Conservation (phyloP, 805 yeast species). For the Candida insectorum region DNA sequence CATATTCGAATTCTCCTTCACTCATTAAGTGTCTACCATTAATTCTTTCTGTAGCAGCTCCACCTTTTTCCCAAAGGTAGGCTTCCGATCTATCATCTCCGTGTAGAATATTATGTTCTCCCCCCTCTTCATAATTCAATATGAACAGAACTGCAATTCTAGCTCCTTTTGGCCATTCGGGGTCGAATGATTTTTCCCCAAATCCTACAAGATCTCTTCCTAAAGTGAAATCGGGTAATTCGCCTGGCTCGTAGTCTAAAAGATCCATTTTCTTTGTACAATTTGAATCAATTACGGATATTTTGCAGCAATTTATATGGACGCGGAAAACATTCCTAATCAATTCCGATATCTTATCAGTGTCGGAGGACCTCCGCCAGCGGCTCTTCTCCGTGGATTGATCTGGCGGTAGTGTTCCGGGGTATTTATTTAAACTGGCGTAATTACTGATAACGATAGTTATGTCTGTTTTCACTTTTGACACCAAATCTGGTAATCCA, state of each 20-base stretch:
- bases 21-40: constrained; percentile 21
- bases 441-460: not conserved
- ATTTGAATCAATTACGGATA: not conserved
- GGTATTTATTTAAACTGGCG: no score
- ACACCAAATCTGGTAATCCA: constrained; percentile 16
- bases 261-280: constrained; percentile 4
- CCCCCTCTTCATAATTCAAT: constrained; percentile 34
- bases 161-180: constrained; percentile 31
- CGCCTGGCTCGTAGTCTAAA: constrained; percentile 1
- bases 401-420: no score
- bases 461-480: constrained; percentile 25
- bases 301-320: not conserved
- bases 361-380: no score
- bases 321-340: no score
- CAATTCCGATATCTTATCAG: no score
- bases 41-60: constrained; percentile 8
- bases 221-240: constrained; percentile 9
- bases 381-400: no score
- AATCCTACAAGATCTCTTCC: constrained; percentile 25
- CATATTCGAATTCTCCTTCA: constrained; percentile 32
- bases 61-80: constrained; percentile 15
- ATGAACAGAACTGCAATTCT: constrained; percentile 28
- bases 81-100: constrained; percentile 22
- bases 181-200: constrained; percentile 23
- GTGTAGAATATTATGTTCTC: constrained; percentile 22